A percentile compares a stretch with the other conserved stretches of the same genome.
Conservation (phyloP, 768 basidiomycete species). For the Clitopilus hobsonii region DNA sequence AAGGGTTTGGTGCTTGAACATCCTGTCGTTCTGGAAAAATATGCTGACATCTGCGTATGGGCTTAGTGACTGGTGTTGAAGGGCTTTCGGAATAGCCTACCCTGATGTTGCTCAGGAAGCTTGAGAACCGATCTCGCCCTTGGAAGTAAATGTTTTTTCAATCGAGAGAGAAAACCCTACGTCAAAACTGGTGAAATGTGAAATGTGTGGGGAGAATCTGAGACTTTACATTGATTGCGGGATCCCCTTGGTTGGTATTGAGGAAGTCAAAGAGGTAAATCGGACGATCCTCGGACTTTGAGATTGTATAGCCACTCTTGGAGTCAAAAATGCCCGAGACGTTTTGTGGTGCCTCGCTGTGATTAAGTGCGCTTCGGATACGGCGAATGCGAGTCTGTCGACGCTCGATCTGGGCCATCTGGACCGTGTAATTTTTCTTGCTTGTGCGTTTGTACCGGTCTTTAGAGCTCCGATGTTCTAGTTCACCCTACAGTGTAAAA, state of each 20-base stretch:
- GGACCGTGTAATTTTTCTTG: not conserved
- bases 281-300: not conserved
- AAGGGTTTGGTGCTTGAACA: constrained; percentile 22
- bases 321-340: not conserved
- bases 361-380: not conserved
- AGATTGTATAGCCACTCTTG: not conserved
- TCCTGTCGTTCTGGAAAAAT: constrained; percentile 12
- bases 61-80: not conserved
- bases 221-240: not conserved
- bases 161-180: not conserved
- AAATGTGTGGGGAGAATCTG: not conserved
- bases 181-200: not conserved
- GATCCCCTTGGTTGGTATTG: not conserved
- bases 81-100: not conserved
- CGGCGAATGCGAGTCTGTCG: not conserved
- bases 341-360: too few species aligned
- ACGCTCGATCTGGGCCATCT: not conserved
- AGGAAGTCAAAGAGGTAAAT: not conserved
- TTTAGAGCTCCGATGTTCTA: not conserved
- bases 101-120: not conserved
- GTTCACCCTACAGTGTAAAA: not conserved
- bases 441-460: not conserved
- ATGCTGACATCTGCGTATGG: not conserved
- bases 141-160: not conserved
- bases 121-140: not conserved